Percentiles rank a stretch among this genome's conserved stretches.
phyloP scores from a whole-genome alignment of 2,329 filamentous ascomycete species.

The Fusarium illudens region DNA sequence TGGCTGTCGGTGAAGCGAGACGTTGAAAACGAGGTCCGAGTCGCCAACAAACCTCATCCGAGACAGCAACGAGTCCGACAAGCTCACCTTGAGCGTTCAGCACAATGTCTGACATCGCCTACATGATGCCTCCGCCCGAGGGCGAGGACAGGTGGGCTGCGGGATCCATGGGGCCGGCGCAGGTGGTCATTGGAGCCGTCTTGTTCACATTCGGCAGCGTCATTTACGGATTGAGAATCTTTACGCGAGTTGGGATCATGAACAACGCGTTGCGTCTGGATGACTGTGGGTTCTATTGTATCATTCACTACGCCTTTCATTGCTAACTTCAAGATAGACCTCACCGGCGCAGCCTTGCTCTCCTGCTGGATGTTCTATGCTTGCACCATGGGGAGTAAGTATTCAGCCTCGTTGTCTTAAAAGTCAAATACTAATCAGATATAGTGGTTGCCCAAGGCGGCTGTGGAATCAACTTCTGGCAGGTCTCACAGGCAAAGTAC shows the following conservation, averaged over 20 bases:
- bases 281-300: background rate
- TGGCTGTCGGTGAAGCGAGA: background rate
- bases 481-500: slow-evolving; percentile 23
- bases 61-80: background rate
- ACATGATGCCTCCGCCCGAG: slow-evolving; percentile 34
- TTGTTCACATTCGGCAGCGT: slow-evolving; percentile 26
- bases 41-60: background rate
- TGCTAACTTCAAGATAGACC: slow-evolving; percentile 2
- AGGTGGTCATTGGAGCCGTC: slow-evolving; percentile 24
- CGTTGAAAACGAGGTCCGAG: background rate
- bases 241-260: slow-evolving; percentile 15
- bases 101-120: slow-evolving; percentile 22
- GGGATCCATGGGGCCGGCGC: slow-evolving; percentile 10
- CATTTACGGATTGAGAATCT: slow-evolving; percentile 22
- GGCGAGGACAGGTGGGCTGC: slow-evolving; percentile 32
- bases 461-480: slow-evolving; percentile 34
- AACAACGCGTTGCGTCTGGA: slow-evolving; percentile 30
- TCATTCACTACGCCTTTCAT: accelerated
- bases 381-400: slow-evolving; percentile 38
- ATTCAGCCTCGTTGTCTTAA: accelerated
- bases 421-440: background rate
- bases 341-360: slow-evolving; percentile 32
- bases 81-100: background rate
- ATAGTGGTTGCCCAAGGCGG: slow-evolving; percentile 31
- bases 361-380: slow-evolving; percentile 36